A percentile compares a stretch with the other conserved stretches of the same genome.
These are phyloP conservation scores for Syncephalis fuscata DNA, from an alignment of 371 early-diverging fungal genomes.

Conservation along the genomic window DNA sequence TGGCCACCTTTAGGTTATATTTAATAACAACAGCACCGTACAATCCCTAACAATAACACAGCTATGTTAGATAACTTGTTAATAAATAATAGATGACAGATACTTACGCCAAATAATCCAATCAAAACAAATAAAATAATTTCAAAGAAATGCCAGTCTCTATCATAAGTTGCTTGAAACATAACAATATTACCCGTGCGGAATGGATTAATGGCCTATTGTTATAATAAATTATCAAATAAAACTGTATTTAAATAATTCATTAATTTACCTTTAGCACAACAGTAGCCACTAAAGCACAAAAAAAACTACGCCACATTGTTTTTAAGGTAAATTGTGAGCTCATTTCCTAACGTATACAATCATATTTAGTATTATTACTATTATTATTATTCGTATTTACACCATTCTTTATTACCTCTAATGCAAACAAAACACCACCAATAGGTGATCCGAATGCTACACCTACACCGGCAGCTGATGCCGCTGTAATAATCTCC, in stretches of 20 bases:
- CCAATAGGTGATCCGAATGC: slow-evolving; percentile 95
- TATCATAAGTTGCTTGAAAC: slow-evolving; percentile 85
- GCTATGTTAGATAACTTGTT: no score
- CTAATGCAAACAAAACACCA: slow-evolving; percentile 91
- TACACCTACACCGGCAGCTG: slow-evolving; percentile 89
- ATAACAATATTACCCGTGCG: slow-evolving; percentile 86
- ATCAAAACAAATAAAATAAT: slow-evolving; percentile 15
- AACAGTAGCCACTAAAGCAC: slow-evolving; percentile 81
- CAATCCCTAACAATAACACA: slow-evolving; percentile 55
- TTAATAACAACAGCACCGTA: slow-evolving; percentile 70
- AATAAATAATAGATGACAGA: no score
- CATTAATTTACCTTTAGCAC: slow-evolving; percentile 66
- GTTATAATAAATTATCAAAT: no score
- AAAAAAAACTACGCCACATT: slow-evolving; percentile 88
- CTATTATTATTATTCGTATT: no score
- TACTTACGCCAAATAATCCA: slow-evolving; percentile 18
- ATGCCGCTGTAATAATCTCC: slow-evolving; percentile 82
- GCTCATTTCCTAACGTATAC: slow-evolving; percentile 52
- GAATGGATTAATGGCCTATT: slow-evolving; percentile 72
- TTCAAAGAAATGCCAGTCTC: slow-evolving; percentile 80
- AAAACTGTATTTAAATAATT: no score
- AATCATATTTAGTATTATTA: no score
- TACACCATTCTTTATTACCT: slow-evolving; percentile 20
- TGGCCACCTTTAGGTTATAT: slow-evolving; percentile 44
- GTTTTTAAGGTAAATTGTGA: slow-evolving; percentile 87